Conservation (phyloP, 2,329 filamentous ascomycete genomes). For the Mariannaea elegans region DNA sequence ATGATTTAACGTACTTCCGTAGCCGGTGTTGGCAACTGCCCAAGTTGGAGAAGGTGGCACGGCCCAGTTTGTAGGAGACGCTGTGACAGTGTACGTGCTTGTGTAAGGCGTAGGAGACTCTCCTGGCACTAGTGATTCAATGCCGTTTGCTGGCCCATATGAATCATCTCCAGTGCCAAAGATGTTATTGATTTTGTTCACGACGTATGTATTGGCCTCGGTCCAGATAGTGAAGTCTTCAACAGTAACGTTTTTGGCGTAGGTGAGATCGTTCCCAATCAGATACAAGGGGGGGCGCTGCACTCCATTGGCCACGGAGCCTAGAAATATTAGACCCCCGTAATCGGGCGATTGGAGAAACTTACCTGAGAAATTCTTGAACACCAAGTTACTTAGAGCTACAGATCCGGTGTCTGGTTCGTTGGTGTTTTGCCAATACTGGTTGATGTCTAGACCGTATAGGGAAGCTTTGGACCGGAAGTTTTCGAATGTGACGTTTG, state of each 20-base stretch:
- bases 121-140: neutral
- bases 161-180: neutral
- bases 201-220: neutral
- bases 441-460: neutral
- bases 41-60: neutral
- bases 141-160: neutral
- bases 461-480: neutral
- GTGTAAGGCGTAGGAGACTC: neutral
- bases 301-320: neutral
- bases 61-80: neutral
- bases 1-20: neutral
- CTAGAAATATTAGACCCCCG: neutral
- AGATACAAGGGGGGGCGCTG: neutral
- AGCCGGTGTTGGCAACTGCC: neutral
- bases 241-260: neutral
- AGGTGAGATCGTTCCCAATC: neutral
- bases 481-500: neutral
- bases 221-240: neutral
- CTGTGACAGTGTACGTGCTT: neutral
- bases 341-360: neutral
- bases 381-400: neutral
- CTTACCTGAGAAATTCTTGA: neutral
- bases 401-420: neutral
- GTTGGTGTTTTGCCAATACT: neutral
- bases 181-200: neutral